phyloP scores from a whole-genome alignment of 2,329 filamentous ascomycete species.

The Curvularia sp. region DNA sequence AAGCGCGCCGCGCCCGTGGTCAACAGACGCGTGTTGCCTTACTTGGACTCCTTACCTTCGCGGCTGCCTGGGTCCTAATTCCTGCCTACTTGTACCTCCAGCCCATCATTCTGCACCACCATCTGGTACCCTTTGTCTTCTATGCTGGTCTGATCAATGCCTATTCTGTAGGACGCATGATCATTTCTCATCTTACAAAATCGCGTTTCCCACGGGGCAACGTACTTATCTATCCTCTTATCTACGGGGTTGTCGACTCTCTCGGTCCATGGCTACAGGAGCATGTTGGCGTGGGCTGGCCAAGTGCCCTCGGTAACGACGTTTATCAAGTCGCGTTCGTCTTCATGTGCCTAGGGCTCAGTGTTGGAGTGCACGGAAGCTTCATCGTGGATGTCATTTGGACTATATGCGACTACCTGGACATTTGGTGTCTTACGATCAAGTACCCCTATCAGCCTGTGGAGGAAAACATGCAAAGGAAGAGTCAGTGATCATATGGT shows the following conservation, averaged over 20 bases:
- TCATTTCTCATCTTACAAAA: slow-evolving; percentile 90
- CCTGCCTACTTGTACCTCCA: slow-evolving; percentile 83
- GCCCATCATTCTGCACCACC: slow-evolving; percentile 79
- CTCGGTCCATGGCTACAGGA: slow-evolving; percentile 71
- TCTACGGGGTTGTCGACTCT: slow-evolving; percentile 80
- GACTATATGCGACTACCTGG: slow-evolving; percentile 95
- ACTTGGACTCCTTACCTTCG: slow-evolving; percentile 83
- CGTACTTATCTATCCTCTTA: slow-evolving; percentile 78
- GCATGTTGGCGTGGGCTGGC: slow-evolving; percentile 55
- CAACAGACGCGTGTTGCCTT: slow-evolving; percentile 77
- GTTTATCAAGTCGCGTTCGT: slow-evolving; percentile 92
- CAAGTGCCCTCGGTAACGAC: slow-evolving; percentile 58
- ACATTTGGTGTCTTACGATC: slow-evolving; percentile 98
- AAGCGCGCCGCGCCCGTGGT: slow-evolving; percentile 75
- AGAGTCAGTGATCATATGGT: slow-evolving; percentile 27
- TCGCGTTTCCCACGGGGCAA: slow-evolving; percentile 90
- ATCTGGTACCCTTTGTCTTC: slow-evolving; percentile 87
- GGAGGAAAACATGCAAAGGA: slow-evolving; percentile 40
- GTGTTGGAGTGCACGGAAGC: slow-evolving; percentile 91
- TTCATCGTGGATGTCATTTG: slow-evolving; percentile 98
- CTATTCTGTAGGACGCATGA: slow-evolving; percentile 94
- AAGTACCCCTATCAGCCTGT: slow-evolving; percentile 73
- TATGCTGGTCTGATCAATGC: slow-evolving; percentile 92
- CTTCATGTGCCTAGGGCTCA: slow-evolving; percentile 84
- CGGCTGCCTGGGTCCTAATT: slow-evolving; percentile 77